Base-by-base conservation (phyloP, 352 stramenopile species). In the Globisporangium cylindrosporum region DNA sequence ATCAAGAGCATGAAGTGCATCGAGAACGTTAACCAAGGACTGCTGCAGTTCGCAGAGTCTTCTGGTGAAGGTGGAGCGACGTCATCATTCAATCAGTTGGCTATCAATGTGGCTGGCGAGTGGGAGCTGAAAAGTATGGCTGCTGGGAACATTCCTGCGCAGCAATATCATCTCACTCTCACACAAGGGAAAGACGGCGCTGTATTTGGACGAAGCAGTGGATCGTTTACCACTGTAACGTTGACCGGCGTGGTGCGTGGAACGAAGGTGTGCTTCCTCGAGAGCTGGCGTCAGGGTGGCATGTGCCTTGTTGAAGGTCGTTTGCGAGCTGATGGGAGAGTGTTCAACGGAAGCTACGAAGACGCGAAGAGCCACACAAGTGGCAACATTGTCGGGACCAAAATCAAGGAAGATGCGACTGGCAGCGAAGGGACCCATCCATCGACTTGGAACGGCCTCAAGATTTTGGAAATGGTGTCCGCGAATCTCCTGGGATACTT, bases 91-190 rank as follows among this genome's bases (percentile, higher is more conserved):
- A 72, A 74, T 25, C 73, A 84, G 20, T 70, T 92, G 51, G 70
- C 80, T 8, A 63, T 95, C n/a, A 81, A 84, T 27, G 80, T 96
- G 32, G 85, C 73, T 62, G 89, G 89, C 38, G 88, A 94, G 59
- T 96, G 89, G 89, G 89, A 96, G 71, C 70, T 96, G 29, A 96
- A 93, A 56, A 95, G 87, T 62, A 91, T 94, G 81, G 89, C 89
- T 32, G 80, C 89, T 36, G 89, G 87, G 4, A 96, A 88, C 32
- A 96, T 96, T 54, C 89, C 89, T 36, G 89, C 89, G 22, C 89
- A 96, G 57, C 87, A 96, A 59, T 96, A 96, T 67, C 86, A 93
- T 57, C 71, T 96, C 15, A 86, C 79, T 8, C 68, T 96, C 59
- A 86, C 77, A 9, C 89, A 96, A 80, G 77, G 69, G 29, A 72